Evolutionary conservation across 441 rosid genomes (phyloP).

Genomic region (Erysimum cheiri): DNA sequence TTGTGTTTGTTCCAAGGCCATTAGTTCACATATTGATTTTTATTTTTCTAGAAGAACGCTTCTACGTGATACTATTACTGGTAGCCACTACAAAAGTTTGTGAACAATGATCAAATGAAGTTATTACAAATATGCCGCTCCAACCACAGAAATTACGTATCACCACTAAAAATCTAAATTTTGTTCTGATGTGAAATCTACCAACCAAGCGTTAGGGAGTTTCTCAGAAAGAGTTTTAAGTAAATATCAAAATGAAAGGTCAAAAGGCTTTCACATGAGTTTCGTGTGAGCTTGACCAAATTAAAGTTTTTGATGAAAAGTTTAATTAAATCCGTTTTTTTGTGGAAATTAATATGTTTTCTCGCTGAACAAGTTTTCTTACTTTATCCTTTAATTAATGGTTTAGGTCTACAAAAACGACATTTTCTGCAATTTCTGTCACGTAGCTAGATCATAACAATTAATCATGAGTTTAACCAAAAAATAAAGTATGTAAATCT

Average conservation of each 20-base stretch:
- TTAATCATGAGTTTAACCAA: slow-evolving; percentile 14
- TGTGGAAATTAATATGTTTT: slow-evolving; percentile 38
- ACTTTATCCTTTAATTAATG: slow-evolving; percentile 42
- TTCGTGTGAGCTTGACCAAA: slow-evolving; percentile 45
- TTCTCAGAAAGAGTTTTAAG: slow-evolving; percentile 38
- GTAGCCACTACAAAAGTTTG: not conserved
- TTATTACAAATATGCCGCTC: slow-evolving; percentile 15
- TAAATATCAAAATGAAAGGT: slow-evolving; percentile 42
- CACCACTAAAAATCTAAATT: slow-evolving; percentile 26
- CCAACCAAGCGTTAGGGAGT: slow-evolving; percentile 39
- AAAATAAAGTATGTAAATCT: not conserved
- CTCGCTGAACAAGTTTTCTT: slow-evolving; percentile 40
- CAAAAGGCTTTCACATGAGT: slow-evolving; percentile 44
- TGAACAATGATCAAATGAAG: slow-evolving; percentile 18
- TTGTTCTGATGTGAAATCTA: slow-evolving; percentile 42
- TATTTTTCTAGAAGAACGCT: not conserved
- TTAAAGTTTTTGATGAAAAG: slow-evolving; percentile 35
- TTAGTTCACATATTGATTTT: not conserved
- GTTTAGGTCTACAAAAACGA: slow-evolving; percentile 42
- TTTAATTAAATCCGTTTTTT: slow-evolving; percentile 16
- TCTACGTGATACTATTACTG: not conserved
- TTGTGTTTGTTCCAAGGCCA: not conserved
- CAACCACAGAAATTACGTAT: slow-evolving; percentile 31
- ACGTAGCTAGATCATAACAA: slow-evolving; percentile 32
- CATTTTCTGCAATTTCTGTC: slow-evolving; percentile 36